Conservation (phyloP, 1,284 basidiomycete genomes). For the Ganoderma lucidum region DNA sequence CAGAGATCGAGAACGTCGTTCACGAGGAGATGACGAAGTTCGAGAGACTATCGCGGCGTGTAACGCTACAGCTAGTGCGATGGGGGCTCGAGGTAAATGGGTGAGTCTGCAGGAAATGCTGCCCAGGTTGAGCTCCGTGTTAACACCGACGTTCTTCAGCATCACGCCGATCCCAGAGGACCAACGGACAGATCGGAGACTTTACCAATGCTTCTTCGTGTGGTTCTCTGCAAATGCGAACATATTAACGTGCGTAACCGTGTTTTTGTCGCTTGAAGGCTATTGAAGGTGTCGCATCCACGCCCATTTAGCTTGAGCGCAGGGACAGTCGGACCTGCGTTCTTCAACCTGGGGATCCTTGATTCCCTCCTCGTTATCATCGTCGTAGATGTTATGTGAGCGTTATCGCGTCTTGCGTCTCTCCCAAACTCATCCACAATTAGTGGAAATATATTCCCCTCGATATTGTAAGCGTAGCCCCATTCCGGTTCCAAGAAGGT, state of each 20-base stretch:
- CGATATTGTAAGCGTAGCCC: conserved; percentile 58
- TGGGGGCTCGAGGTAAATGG: conserved; percentile 42
- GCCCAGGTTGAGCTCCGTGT: neutral
- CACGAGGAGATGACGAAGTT: conserved; percentile 23
- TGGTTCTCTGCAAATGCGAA: conserved; percentile 75
- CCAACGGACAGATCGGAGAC: conserved; percentile 57
- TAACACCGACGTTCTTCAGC: conserved; percentile 39
- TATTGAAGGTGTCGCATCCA: neutral
- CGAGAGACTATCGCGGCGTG: conserved; percentile 19
- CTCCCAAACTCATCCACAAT: conserved; percentile 14
- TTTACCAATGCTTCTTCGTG: conserved; percentile 71
- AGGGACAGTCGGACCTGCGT: conserved; percentile 65
- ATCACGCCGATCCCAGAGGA: conserved; percentile 58
- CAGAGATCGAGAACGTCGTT: conserved; percentile 24
- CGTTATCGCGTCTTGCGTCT: conserved; percentile 15
- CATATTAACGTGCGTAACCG: conserved; percentile 55
- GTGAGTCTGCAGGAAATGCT: conserved; percentile 27
- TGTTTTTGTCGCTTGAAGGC: neutral
- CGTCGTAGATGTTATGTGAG: conserved; percentile 63
- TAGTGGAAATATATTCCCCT: conserved; percentile 45
- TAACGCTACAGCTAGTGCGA: conserved; percentile 30
- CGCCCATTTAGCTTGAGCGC: conserved; percentile 51
- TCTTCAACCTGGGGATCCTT: conserved; percentile 62
- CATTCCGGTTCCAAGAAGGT: neutral
- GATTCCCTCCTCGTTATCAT: conserved; percentile 61